Conservation (phyloP, 1,284 basidiomycete species). For the Somion occarium region DNA sequence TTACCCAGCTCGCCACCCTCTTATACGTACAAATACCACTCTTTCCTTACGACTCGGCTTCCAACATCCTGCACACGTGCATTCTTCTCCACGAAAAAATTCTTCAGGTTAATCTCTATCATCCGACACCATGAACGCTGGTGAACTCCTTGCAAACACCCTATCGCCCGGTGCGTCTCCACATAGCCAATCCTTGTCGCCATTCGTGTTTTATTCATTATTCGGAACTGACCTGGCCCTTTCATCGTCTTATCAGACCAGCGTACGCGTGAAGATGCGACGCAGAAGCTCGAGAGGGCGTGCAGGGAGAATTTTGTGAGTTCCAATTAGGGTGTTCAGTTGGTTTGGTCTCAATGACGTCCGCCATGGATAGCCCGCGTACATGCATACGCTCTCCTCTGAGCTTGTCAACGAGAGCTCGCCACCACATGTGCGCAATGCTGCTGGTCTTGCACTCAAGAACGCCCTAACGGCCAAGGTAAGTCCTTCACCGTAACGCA, state of each 20-base stretch:
- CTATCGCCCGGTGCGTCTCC: conserved; percentile 74
- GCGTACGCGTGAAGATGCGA: conserved; percentile 83
- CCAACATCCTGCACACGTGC: conserved; percentile 6
- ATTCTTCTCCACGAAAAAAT: background rate
- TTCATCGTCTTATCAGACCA: conserved; percentile 50
- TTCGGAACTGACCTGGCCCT: conserved; percentile 17
- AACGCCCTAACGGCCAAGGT: conserved; percentile 91
- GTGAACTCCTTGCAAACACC: conserved; percentile 84
- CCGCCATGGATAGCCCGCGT: conserved; percentile 60
- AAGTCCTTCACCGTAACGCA: conserved; percentile 36
- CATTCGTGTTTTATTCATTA: conserved; percentile 25
- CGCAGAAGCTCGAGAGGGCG: conserved; percentile 81
- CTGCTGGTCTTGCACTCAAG: conserved; percentile 95
- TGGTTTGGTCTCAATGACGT: background rate
- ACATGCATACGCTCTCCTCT: conserved; percentile 82
- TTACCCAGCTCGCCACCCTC: conserved; percentile 14
- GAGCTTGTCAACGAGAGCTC: conserved; percentile 77
- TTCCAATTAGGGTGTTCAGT: conserved; percentile 14
- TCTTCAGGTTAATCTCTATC: background rate
- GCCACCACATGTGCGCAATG: conserved; percentile 81
- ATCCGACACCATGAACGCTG: conserved; percentile 74
- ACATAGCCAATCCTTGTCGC: conserved; percentile 15
- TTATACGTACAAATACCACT: conserved; percentile 10
- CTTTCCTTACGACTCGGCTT: conserved; percentile 9
- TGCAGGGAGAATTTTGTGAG: conserved; percentile 83